Conservation (phyloP, 495 filamentous ascomycete genomes). For the Tuber brumale region DNA sequence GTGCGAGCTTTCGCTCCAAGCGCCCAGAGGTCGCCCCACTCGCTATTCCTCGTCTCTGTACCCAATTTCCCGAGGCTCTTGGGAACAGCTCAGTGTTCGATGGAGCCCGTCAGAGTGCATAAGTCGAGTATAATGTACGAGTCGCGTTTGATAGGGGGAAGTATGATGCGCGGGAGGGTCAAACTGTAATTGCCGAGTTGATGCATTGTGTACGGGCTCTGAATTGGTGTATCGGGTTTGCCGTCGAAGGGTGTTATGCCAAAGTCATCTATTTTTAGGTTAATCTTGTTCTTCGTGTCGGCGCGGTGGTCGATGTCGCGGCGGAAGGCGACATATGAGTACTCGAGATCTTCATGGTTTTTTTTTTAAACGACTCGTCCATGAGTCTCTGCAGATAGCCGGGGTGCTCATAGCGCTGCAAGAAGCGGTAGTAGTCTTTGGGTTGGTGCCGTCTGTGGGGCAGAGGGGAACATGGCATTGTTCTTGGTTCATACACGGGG, state of each 20-base stretch:
- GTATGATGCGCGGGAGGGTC: slow-evolving; percentile 67
- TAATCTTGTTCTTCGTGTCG: neutral
- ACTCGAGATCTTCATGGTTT: too few relatives aligned
- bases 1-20: too few relatives aligned
- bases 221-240: neutral
- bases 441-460: too few relatives aligned
- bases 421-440: too few relatives aligned
- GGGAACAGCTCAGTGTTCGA: slow-evolving; percentile 91
- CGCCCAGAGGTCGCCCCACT: slow-evolving; percentile 49
- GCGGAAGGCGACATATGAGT: too few relatives aligned
- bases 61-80: slow-evolving; percentile 70
- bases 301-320: slow-evolving; percentile 50
- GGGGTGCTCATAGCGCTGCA: too few relatives aligned
- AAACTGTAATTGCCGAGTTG: slow-evolving; percentile 49
- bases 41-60: slow-evolving; percentile 79
- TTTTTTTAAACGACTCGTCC: too few relatives aligned
- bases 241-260: neutral
- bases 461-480: too few relatives aligned
- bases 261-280: slow-evolving; percentile 1
- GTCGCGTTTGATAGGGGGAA: slow-evolving; percentile 76
- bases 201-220: slow-evolving; percentile 42
- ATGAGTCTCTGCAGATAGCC: too few relatives aligned
- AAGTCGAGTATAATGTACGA: slow-evolving; percentile 84
- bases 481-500: too few relatives aligned
- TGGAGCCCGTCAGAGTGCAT: slow-evolving; percentile 73